A percentile compares a stretch with the other conserved stretches of the same genome.
phyloP scores from a whole-genome alignment of 1,284 basidiomycete species.

The Abortiporus biennis region DNA sequence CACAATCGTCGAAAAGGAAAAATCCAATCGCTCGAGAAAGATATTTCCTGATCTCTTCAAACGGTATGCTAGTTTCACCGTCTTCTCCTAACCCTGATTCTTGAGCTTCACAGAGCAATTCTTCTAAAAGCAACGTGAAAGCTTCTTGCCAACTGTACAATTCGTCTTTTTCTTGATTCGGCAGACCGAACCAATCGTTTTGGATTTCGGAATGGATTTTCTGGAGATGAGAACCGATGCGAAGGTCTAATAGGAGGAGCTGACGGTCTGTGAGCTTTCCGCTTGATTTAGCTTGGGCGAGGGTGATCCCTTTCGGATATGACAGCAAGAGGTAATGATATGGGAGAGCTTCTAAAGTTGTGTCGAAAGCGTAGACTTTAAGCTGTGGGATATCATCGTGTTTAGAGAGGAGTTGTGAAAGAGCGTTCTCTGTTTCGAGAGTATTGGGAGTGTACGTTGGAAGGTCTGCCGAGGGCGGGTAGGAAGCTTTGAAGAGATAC shows the following conservation, averaged over 20 bases:
- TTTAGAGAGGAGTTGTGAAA: constrained; percentile 17
- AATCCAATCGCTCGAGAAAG: constrained; percentile 65
- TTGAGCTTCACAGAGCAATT: constrained; percentile 33
- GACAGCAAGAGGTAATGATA: constrained; percentile 24
- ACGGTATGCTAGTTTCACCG: constrained; percentile 27
- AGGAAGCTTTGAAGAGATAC: constrained; percentile 19
- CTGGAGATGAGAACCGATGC: constrained; percentile 50
- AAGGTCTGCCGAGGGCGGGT: constrained; percentile 7
- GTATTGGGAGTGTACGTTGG: constrained; percentile 20
- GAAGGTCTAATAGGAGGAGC: constrained; percentile 43
- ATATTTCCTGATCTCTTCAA: constrained; percentile 38
- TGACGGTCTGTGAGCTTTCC: constrained; percentile 37
- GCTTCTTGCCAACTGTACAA: constrained; percentile 69
- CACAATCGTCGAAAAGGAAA: constrained; percentile 70
- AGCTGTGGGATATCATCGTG: constrained; percentile 22
- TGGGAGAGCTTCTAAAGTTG: constrained; percentile 16
- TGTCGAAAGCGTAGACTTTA: constrained; percentile 15
- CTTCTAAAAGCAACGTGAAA: constrained; percentile 54
- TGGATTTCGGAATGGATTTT: constrained; percentile 55
- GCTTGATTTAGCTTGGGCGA: constrained; percentile 29
- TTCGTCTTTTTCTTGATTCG: constrained; percentile 29
- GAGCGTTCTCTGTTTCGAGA: constrained; percentile 20
- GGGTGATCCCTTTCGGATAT: constrained; percentile 20
- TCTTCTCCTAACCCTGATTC: constrained; percentile 7
- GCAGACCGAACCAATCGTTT: constrained; percentile 68